A percentile compares a stretch with the other conserved stretches of the same genome.
Evolutionary conservation across 176 grass and related monocot species (phyloP).

Genomic region (Zizania latifolia): DNA sequence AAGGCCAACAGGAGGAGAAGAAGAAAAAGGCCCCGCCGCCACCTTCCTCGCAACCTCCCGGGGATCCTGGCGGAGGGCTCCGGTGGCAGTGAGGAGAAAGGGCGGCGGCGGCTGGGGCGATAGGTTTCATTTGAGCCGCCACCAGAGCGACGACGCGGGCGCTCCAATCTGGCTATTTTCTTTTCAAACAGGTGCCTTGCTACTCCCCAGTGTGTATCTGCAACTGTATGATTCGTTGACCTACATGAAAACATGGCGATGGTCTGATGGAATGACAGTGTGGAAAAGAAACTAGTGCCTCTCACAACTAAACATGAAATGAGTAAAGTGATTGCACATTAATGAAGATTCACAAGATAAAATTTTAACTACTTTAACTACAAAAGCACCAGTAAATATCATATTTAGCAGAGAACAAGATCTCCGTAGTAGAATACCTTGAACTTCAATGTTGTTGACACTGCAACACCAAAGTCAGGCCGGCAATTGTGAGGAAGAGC

Average conservation of each 20-base stretch:
- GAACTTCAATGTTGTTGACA: conserved; percentile 65
- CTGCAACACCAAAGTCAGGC: conserved; percentile 72
- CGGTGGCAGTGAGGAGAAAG: too few species aligned
- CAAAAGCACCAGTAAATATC: background rate
- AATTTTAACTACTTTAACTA: background rate
- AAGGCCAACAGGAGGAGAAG: too few species aligned
- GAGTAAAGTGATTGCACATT: background rate
- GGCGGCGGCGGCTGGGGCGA: too few species aligned
- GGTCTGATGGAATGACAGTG: conserved; percentile 10
- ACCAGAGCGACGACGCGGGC: too few species aligned
- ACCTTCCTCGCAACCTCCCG: too few species aligned
- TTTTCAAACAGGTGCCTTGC: too few species aligned
- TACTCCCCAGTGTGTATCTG: conserved; percentile 71
- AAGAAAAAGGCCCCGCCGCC: too few species aligned
- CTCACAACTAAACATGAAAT: background rate
- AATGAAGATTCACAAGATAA: background rate
- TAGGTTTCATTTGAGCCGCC: too few species aligned
- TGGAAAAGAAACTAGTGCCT: background rate
- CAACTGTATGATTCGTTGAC: conserved; percentile 94
- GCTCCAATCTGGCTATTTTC: too few species aligned
- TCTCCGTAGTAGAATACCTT: conserved; percentile 47
- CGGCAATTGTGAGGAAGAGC: conserved; percentile 77
- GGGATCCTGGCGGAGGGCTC: too few species aligned
- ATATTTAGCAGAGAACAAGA: background rate
- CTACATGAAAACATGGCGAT: conserved; percentile 39